phyloP scores from a whole-genome alignment of 352 stramenopile genomes.

The Pythium phragmiticola region DNA sequence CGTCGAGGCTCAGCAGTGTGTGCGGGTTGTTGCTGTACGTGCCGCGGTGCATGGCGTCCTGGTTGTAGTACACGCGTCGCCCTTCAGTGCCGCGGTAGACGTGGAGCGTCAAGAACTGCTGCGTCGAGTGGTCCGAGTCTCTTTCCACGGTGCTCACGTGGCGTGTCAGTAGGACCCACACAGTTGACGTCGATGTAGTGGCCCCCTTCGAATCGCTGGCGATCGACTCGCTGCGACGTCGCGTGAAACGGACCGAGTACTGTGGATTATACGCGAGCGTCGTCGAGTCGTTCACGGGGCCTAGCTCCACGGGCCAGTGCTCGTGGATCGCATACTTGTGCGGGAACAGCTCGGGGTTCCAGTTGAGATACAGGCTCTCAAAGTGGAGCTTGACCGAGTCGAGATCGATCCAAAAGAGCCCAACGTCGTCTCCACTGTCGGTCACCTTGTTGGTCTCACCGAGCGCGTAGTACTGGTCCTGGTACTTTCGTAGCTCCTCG shows the following conservation, averaged over 20 bases:
- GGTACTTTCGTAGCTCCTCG: slow-evolving; percentile 55
- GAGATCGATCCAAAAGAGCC: slow-evolving; percentile 96
- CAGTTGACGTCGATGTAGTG: slow-evolving; percentile 37
- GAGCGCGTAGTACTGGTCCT: slow-evolving; percentile 49
- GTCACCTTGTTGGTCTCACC: slow-evolving; percentile 12
- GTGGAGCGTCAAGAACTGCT: slow-evolving; percentile 90
- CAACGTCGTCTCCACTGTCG: slow-evolving; percentile 73
- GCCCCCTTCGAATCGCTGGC: slow-evolving; percentile 1
- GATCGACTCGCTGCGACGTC: slow-evolving; percentile 27
- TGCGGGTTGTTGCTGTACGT: slow-evolving; percentile 94
- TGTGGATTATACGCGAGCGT: slow-evolving; percentile 94
- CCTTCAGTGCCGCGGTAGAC: slow-evolving; percentile 75
- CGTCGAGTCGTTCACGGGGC: slow-evolving; percentile 87
- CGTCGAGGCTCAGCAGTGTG: slow-evolving; percentile 85
- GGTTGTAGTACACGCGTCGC: slow-evolving; percentile 82
- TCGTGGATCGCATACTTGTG: slow-evolving; percentile 78
- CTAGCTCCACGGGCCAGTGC: slow-evolving; percentile 81
- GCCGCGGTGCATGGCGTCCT: slow-evolving; percentile 71
- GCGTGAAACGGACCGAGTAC: slow-evolving; percentile 85
- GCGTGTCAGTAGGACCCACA: slow-evolving; percentile 93
- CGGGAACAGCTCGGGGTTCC: slow-evolving; percentile 93
- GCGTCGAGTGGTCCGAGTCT: slow-evolving; percentile 43
- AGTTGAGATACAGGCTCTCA: slow-evolving; percentile 94
- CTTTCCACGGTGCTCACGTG: slow-evolving; percentile 87
- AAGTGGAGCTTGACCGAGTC: slow-evolving; percentile 92